These are phyloP conservation scores for Incumbomyces lentus DNA, from an alignment of 2,329 filamentous ascomycete species.

Conservation along the genomic window DNA sequence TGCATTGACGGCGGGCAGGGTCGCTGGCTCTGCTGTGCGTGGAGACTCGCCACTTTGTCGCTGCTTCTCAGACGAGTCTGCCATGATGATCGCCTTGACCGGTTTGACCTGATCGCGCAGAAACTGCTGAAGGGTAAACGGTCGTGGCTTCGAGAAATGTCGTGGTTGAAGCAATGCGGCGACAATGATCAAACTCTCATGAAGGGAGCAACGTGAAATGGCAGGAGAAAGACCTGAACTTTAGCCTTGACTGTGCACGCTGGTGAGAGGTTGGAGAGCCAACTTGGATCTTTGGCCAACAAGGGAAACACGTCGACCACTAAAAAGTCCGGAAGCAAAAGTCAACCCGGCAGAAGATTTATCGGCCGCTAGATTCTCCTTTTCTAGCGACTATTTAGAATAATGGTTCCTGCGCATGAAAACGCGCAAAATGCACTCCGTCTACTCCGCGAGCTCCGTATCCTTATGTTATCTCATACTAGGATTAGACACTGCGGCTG, in stretches of 20 bases:
- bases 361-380: neutral
- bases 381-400: neutral
- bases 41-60: slow-evolving; percentile 69
- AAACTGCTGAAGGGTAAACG: slow-evolving; percentile 40
- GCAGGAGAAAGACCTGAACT: neutral
- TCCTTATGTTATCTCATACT: too few relatives aligned
- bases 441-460: too few relatives aligned
- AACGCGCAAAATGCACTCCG: neutral
- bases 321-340: neutral
- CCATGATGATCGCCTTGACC: slow-evolving; percentile 40
- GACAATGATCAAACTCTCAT: neutral
- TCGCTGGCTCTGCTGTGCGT: slow-evolving; percentile 34
- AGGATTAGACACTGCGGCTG: too few relatives aligned
- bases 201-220: neutral
- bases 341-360: too few relatives aligned
- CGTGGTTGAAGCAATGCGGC: slow-evolving; percentile 7
- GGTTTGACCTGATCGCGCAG: slow-evolving; percentile 29
- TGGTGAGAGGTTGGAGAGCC: neutral
- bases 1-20: slow-evolving; percentile 66
- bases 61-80: slow-evolving; percentile 64
- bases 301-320: neutral
- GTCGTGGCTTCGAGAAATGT: slow-evolving; percentile 27
- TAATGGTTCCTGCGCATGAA: neutral
- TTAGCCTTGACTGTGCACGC: neutral
- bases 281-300: slow-evolving; percentile 7